These are phyloP conservation scores for Plasmodium gonderi DNA, from an alignment of 169 alveolate species.

Conservation along the genomic window DNA sequence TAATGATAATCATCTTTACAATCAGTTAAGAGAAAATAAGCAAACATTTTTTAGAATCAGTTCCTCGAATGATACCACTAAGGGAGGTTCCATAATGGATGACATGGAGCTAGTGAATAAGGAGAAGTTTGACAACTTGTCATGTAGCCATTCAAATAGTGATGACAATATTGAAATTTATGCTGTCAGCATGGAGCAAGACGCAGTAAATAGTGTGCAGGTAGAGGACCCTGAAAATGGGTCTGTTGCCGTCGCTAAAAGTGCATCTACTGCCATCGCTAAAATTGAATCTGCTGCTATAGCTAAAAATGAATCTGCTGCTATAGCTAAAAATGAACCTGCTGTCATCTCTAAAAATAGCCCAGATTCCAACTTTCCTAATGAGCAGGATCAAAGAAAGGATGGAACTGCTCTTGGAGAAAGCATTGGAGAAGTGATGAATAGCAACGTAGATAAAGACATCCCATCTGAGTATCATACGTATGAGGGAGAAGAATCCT, in stretches of 20 bases:
- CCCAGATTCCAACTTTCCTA: not conserved
- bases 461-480: not conserved
- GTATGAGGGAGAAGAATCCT: constrained; percentile 20
- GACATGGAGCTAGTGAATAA: not conserved
- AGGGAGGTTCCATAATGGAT: not conserved
- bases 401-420: not conserved
- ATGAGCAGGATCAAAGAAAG: not conserved
- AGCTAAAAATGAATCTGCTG: too few relatives aligned
- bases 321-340: not conserved
- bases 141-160: not conserved
- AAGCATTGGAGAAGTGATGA: not conserved
- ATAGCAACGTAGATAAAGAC: not conserved
- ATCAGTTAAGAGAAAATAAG: not conserved
- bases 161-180: not conserved
- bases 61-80: not conserved
- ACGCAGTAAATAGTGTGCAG: not conserved
- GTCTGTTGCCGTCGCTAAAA: not conserved
- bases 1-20: too few relatives aligned
- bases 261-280: too few relatives aligned
- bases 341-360: not conserved
- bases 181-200: not conserved
- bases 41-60: not conserved
- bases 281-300: too few relatives aligned
- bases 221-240: not conserved
- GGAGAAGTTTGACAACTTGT: not conserved